Percentiles rank a stretch among this genome's conserved stretches.
Conservation (phyloP, 148 eudicot genomes). For the Polygonum maritimum region DNA sequence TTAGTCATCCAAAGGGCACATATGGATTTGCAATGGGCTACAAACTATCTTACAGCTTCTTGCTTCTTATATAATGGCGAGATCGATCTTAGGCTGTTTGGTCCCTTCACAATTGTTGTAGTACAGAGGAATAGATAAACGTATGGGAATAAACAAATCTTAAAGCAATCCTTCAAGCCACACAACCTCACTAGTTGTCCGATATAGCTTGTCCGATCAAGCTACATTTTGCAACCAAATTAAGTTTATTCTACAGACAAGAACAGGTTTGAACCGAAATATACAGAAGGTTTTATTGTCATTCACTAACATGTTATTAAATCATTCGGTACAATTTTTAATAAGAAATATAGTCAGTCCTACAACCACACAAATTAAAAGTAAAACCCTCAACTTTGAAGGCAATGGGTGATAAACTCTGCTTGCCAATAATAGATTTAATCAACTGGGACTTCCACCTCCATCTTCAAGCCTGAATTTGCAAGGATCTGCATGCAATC, state of each 20-base stretch:
- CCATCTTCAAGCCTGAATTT: conserved; percentile 33
- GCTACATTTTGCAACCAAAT: neutral
- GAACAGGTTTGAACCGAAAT: neutral
- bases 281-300: neutral
- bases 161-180: too few relatives aligned
- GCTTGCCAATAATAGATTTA: neutral
- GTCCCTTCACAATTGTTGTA: too few relatives aligned
- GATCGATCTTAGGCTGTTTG: too few relatives aligned
- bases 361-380: neutral
- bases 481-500: conserved; percentile 22
- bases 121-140: too few relatives aligned
- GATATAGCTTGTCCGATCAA: neutral
- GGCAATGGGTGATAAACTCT: neutral
- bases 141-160: too few relatives aligned
- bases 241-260: neutral
- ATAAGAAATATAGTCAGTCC: neutral
- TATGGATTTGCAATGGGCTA: too few relatives aligned
- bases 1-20: too few relatives aligned
- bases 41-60: too few relatives aligned
- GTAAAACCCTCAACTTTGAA: neutral
- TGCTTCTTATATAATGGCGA: too few relatives aligned
- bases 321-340: too few relatives aligned
- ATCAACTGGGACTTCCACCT: conserved; percentile 34
- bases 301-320: neutral
- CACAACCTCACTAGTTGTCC: too few relatives aligned